Conservation (phyloP, 108 stramenopile genomes). For the Epithemia pelagica region DNA sequence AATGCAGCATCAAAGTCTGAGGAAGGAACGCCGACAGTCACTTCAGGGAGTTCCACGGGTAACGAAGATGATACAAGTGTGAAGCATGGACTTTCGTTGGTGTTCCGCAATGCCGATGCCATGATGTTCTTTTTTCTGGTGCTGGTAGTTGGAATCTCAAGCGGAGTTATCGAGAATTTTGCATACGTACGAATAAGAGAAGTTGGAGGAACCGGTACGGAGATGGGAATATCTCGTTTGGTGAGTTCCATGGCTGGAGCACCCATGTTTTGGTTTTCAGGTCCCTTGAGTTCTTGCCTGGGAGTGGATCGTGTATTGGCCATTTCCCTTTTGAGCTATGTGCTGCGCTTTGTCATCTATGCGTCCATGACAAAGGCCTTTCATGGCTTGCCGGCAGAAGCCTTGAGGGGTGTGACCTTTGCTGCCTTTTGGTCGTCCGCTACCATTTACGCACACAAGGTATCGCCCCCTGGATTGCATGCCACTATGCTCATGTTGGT, state of each 20-base stretch:
- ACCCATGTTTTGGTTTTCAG: conserved; percentile 87
- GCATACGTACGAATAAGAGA: conserved; percentile 91
- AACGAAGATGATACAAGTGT: conserved; percentile 37
- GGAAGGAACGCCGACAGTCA: neutral
- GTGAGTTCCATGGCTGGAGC: conserved; percentile 83
- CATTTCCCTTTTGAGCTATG: conserved; percentile 71
- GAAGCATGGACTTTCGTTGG: conserved; percentile 52
- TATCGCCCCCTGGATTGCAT: conserved; percentile 82
- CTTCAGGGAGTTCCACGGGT: neutral
- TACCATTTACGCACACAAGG: conserved; percentile 86
- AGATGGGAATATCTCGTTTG: conserved; percentile 85
- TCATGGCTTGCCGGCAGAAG: conserved; percentile 90
- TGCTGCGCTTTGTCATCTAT: conserved; percentile 84
- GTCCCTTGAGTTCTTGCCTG: conserved; percentile 62
- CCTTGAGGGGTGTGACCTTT: conserved; percentile 88
- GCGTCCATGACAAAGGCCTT: conserved; percentile 78
- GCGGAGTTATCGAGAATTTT: conserved; percentile 95
- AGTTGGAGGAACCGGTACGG: conserved; percentile 81
- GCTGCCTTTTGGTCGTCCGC: conserved; percentile 90
- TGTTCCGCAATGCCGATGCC: conserved; percentile 82
- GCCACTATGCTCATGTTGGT: conserved; percentile 65
- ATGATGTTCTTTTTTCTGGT: conserved; percentile 85
- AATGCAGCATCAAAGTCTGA: neutral
- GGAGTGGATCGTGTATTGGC: conserved; percentile 84
- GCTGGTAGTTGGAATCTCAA: conserved; percentile 79